A percentile compares a stretch with the other conserved stretches of the same genome.
These are phyloP conservation scores for Ciborinia camelliae DNA, from an alignment of 2,329 filamentous ascomycete genomes.

Conservation along the genomic window DNA sequence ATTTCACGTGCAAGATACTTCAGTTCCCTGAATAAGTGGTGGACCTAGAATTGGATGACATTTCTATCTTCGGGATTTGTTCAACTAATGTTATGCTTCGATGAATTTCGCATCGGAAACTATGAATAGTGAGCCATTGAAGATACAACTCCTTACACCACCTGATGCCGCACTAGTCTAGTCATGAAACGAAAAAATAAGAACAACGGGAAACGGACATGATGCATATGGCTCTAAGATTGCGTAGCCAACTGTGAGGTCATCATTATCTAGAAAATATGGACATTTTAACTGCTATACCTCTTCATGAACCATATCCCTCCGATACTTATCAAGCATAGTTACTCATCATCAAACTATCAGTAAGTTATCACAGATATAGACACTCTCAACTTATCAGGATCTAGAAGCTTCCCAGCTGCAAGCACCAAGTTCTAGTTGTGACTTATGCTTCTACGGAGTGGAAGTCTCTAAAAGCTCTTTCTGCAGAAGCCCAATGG, in stretches of 20 bases:
- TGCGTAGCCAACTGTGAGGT: background rate
- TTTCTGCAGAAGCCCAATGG: background rate
- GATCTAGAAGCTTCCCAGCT: background rate
- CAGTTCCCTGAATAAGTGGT: too few relatives aligned
- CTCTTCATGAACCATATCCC: background rate
- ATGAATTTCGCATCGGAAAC: background rate
- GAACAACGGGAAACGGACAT: background rate
- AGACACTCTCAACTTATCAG: background rate
- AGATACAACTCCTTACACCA: background rate
- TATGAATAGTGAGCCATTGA: background rate
- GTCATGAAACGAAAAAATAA: background rate
- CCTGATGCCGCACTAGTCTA: accelerated
- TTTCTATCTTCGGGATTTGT: background rate
- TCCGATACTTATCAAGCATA: background rate
- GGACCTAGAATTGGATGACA: background rate
- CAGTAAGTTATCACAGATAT: too few relatives aligned
- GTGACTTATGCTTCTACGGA: background rate
- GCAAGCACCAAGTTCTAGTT: background rate
- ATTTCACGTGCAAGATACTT: background rate
- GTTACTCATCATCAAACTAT: background rate
- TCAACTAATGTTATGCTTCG: too few relatives aligned
- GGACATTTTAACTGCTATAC: background rate
- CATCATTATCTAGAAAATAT: background rate
- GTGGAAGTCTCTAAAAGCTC: background rate
- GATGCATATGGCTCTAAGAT: too few relatives aligned